phyloP scores from a whole-genome alignment of 768 basidiomycete species.

The Termitomyces sp. region DNA sequence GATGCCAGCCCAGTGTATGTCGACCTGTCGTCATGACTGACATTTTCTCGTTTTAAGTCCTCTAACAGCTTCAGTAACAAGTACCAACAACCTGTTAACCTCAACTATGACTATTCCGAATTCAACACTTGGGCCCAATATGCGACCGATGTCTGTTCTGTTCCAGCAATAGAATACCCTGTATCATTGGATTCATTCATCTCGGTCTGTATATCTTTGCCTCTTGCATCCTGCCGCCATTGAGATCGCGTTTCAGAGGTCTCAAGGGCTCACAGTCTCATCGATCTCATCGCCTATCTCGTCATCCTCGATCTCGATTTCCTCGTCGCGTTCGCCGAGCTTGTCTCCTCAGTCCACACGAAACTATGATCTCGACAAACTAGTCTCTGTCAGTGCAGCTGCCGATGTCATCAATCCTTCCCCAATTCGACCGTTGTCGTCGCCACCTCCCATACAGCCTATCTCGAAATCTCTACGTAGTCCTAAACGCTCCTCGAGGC shows the following conservation, averaged over 20 bases:
- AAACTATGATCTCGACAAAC: not conserved
- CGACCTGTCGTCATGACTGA: not conserved
- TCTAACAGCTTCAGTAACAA: not conserved
- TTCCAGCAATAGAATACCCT: not conserved
- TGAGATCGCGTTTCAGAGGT: not conserved
- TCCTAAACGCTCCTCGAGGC: not conserved
- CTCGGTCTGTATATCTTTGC: not conserved
- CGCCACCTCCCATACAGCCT: not conserved
- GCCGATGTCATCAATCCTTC: not conserved
- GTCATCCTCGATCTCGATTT: not conserved
- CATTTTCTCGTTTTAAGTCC: not conserved
- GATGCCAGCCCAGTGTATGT: constrained; percentile 4
- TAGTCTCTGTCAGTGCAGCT: not conserved
- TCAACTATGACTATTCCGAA: not conserved
- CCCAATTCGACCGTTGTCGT: not conserved
- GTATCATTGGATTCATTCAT: not conserved
- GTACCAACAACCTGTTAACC: not conserved
- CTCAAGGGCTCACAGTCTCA: not conserved
- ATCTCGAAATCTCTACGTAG: not conserved
- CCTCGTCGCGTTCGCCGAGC: not conserved
- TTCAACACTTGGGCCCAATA: not conserved
- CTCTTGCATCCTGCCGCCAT: not conserved
- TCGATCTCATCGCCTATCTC: not conserved
- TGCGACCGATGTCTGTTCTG: not conserved
- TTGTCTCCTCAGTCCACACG: not conserved